Percentiles rank a stretch among this genome's conserved stretches.
phyloP scores from a whole-genome alignment of 306 rosid species.

The Hippophae rhamnoides region DNA sequence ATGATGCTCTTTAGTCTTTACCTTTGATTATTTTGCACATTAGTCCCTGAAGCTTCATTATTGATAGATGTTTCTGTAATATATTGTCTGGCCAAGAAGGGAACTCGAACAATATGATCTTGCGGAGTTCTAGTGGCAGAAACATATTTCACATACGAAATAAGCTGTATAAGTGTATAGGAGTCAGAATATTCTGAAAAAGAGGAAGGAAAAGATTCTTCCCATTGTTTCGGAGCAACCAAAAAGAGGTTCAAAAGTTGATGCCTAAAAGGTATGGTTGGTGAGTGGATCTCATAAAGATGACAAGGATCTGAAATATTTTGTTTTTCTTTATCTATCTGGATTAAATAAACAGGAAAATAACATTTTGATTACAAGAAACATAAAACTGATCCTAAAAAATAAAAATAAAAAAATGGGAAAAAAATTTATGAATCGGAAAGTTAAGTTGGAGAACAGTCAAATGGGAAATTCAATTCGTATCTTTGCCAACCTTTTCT shows the following conservation, averaged over 20 bases:
- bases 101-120: slow-evolving; percentile 33
- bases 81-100: slow-evolving; percentile 34
- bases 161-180: slow-evolving; percentile 34
- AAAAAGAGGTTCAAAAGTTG: background rate
- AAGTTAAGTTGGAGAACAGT: background rate
- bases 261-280: too few relatives aligned
- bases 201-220: background rate
- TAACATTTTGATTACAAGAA: background rate
- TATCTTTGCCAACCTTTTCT: slow-evolving; percentile 1
- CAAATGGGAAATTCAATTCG: background rate
- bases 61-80: slow-evolving; percentile 46
- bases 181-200: slow-evolving; percentile 8
- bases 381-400: background rate
- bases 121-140: slow-evolving; percentile 31
- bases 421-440: slow-evolving; percentile 2
- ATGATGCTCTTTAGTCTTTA: slow-evolving; percentile 36
- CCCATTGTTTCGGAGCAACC: background rate
- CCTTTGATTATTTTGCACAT: slow-evolving; percentile 34
- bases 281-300: too few relatives aligned
- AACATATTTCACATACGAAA: slow-evolving; percentile 38
- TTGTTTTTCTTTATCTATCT: too few relatives aligned
- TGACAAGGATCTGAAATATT: too few relatives aligned
- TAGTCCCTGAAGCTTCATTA: slow-evolving; percentile 31
- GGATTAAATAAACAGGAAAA: background rate
- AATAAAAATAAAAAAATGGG: background rate